Evolutionary conservation across 2,329 filamentous ascomycete species (phyloP).

Genomic region (Aspergillus floridensis): DNA sequence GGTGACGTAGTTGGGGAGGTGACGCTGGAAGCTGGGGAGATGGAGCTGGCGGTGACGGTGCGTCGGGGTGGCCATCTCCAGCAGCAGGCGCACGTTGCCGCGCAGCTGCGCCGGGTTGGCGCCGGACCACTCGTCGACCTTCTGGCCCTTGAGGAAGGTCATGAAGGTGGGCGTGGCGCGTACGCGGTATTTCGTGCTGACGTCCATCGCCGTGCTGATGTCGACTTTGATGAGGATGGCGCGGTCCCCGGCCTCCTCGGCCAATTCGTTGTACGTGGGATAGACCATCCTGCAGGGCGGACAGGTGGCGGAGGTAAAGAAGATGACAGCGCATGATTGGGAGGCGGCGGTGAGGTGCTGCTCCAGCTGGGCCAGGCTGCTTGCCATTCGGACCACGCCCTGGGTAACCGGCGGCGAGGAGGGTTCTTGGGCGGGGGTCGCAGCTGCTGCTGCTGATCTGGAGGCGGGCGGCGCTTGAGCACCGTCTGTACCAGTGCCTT

Average conservation of each 20-base stretch:
- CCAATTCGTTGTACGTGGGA: slow-evolving; percentile 76
- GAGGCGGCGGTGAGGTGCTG: slow-evolving; percentile 58
- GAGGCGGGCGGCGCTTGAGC: slow-evolving; percentile 17
- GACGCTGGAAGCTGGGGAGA: slow-evolving; percentile 67
- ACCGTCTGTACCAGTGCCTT: slow-evolving; percentile 48
- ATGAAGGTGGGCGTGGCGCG: slow-evolving; percentile 84
- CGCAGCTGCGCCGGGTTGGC: slow-evolving; percentile 67
- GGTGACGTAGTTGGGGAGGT: slow-evolving; percentile 64
- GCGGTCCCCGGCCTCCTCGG: slow-evolving; percentile 66
- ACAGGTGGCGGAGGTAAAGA: slow-evolving; percentile 89
- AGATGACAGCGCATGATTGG: slow-evolving; percentile 72
- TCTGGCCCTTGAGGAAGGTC: slow-evolving; percentile 72
- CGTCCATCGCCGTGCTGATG: slow-evolving; percentile 63
- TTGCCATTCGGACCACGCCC: slow-evolving; percentile 61
- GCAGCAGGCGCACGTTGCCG: slow-evolving; percentile 68
- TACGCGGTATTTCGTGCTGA: slow-evolving; percentile 65
- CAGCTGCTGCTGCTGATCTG: slow-evolving; percentile 16
- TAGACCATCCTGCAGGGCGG: slow-evolving; percentile 81
- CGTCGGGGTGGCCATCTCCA: slow-evolving; percentile 70
- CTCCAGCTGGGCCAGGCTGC: slow-evolving; percentile 60
- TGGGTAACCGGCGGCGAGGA: slow-evolving; percentile 2
- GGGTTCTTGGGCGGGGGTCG: not conserved
- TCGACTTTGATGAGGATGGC: slow-evolving; percentile 80
- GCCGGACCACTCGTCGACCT: slow-evolving; percentile 78
- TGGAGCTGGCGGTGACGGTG: slow-evolving; percentile 73